A percentile compares a stretch with the other conserved stretches of the same genome.
These are phyloP conservation scores for Rhizophagus clarus DNA, from an alignment of 192 early-diverging fungal genomes.

Conservation along the genomic window DNA sequence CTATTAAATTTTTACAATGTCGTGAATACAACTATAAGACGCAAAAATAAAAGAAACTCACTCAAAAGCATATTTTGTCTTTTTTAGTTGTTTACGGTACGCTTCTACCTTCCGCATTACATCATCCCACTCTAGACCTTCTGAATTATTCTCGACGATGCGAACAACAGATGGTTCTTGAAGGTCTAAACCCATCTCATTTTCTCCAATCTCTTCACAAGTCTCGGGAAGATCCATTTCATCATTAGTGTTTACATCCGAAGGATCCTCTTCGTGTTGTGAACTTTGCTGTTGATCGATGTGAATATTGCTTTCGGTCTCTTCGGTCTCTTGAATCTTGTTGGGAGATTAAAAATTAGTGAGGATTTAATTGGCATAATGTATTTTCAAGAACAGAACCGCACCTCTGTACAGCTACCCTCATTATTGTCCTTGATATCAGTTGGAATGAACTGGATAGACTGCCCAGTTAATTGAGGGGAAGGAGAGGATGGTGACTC, in stretches of 20 bases:
- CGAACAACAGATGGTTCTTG: conserved; percentile 14
- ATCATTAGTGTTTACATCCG: not conserved
- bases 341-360: conserved; percentile 22
- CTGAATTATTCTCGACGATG: conserved; percentile 9
- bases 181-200: conserved; percentile 18
- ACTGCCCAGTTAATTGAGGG: not conserved
- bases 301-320: conserved; percentile 18
- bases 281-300: conserved; percentile 15
- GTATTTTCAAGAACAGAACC: conserved; percentile 17
- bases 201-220: conserved; percentile 18
- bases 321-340: conserved; percentile 16
- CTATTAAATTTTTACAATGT: conserved; percentile 11
- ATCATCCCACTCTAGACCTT: conserved; percentile 19
- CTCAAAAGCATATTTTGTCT: conserved; percentile 1
- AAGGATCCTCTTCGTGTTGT: conserved; percentile 3
- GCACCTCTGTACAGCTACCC: not conserved
- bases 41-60: conserved; percentile 25
- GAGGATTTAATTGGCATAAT: not conserved
- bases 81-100: conserved; percentile 8
- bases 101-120: conserved; percentile 24
- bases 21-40: conserved; percentile 19
- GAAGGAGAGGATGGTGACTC: conserved; percentile 13
- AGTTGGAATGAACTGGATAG: conserved; percentile 11
- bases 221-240: conserved; percentile 12
- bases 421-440: conserved; percentile 19